Percentiles rank a stretch among this genome's conserved stretches.
Conservation (phyloP, 345 rosid species). For the Syzygium grande region DNA sequence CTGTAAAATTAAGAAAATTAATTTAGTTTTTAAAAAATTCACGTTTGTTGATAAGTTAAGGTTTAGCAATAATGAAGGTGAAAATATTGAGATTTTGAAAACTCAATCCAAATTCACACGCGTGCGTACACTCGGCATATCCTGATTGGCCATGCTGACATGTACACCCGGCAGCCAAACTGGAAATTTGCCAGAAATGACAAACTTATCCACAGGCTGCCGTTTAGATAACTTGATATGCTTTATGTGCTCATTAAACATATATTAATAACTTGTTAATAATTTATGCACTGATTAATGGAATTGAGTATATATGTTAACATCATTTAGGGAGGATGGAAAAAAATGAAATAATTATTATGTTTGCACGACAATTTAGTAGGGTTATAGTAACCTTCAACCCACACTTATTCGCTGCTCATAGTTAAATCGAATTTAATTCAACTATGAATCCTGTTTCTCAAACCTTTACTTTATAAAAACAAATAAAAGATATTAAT, state of each 20-base stretch:
- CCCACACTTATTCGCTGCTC: neutral
- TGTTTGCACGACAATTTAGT: neutral
- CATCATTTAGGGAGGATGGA: neutral
- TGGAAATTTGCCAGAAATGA: neutral
- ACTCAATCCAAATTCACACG: neutral
- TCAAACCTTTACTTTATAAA: neutral
- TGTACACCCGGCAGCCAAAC: neutral
- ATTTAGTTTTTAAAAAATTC: neutral
- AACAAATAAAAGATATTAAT: neutral
- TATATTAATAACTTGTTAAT: neutral
- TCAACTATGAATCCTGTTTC: neutral
- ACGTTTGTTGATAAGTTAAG: neutral
- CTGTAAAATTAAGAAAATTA: neutral
- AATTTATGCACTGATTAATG: neutral
- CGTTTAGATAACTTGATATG: neutral
- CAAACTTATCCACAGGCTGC: neutral
- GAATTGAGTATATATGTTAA: neutral
- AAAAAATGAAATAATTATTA: neutral
- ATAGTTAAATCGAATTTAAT: neutral
- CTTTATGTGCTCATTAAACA: neutral
- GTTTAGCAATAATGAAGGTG: neutral
- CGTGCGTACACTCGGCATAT: neutral
- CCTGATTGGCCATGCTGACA: neutral
- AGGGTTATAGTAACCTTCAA: neutral
- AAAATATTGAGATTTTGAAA: neutral